Base-by-base conservation (phyloP, 1,284 basidiomycete species). In the Hypsizygus ulmarius region DNA sequence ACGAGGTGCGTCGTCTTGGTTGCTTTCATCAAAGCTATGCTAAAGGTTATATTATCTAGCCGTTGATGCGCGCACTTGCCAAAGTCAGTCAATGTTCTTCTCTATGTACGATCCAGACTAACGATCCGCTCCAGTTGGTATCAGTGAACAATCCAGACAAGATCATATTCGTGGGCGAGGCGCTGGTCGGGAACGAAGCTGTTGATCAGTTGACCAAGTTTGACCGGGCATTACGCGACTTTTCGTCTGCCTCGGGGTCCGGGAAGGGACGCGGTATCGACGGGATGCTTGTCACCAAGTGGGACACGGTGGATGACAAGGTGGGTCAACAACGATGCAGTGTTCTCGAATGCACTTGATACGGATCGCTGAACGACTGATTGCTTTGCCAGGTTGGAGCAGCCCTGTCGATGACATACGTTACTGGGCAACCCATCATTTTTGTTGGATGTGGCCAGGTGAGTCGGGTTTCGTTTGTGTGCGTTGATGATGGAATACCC, bases 361-460 rank as follows among this genome's bases (percentile, higher is more conserved):
- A 14, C 15, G 39, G 9, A 27, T 21, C 34, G 19, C 37, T 25
- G 27, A 32, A 40, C 49, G 11, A 46, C 46, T 27, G 50, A 48
- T 34, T 54, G n/a, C 59, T 56, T 69, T 56, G 62, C 33, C 66
- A 96, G 87, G 94, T 97, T 45, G 94, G 94, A 33, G 94, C 94
- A 2, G 95, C 94, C 8, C 74, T 97, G 45, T 95, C 91, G 3
- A 97, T 97, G 95, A 96, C 94, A 34, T 97, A 96, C 67, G 91
- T 96, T 36, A 97, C 94, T 3, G 93, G 94, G 15, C 93, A 97
- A 63, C 94, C 94, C 8, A 97, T 97, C 66, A 77, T 97, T 19
- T 97, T 97, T 64, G 93, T 97, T 54, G 94, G 94, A 9, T 96
- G 93, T 63, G 94, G 94, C 34, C 93, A 96, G 83, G 90, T 90